Conservation (phyloP, 2,329 filamentous ascomycete genomes). For the Beauveria bassiana region DNA sequence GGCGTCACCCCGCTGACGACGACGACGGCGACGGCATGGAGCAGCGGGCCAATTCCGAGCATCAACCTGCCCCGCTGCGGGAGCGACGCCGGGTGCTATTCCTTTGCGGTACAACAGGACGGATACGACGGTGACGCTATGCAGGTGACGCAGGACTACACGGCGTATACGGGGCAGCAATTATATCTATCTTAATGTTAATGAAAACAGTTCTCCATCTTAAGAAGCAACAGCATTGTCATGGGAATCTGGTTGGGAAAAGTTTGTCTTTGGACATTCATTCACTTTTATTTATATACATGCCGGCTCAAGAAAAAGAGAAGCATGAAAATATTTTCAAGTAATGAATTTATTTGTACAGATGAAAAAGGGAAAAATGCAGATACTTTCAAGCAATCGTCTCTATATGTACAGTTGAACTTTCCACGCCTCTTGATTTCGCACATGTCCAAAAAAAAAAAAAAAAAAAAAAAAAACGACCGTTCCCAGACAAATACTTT, state of each 20-base stretch:
- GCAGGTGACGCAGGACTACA: not conserved
- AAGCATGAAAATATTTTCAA: not conserved
- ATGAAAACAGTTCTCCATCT: not conserved
- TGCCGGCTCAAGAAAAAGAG: no score
- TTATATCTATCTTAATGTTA: slow-evolving; percentile 5
- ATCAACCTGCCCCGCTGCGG: not conserved
- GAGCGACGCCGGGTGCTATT: not conserved
- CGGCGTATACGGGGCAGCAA: not conserved
- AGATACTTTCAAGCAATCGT: no score
- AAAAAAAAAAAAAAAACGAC: not conserved
- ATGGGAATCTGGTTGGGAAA: not conserved
- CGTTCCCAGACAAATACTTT: not conserved
- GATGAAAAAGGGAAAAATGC: no score
- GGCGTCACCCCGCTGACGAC: not conserved
- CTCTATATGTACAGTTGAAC: no score
- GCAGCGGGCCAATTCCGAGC: not conserved
- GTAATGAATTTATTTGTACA: not conserved
- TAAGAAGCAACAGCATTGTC: not conserved
- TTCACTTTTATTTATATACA: not conserved
- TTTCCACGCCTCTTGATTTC: no score
- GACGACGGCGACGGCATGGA: no score
- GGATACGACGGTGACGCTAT: not conserved
- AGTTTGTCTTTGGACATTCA: not conserved
- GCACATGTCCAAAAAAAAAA: not conserved
- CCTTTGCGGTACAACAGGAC: not conserved